Percentiles rank a stretch among this genome's conserved stretches.
Conservation (phyloP, 345 rosid genomes). For the Kandelia obovata region DNA sequence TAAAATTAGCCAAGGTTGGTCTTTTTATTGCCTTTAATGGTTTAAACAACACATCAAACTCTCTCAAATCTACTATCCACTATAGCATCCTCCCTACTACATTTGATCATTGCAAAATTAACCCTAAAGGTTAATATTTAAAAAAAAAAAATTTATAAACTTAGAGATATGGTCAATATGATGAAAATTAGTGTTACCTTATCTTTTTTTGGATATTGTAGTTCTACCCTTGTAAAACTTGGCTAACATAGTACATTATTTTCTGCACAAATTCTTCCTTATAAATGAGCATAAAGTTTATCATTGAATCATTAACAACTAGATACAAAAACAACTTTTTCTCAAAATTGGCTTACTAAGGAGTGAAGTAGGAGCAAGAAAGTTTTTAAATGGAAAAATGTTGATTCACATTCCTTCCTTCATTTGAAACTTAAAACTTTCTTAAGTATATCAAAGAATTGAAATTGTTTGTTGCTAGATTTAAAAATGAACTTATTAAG, state of each 20-base stretch:
- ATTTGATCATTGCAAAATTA: too few species aligned
- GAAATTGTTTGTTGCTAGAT: neutral
- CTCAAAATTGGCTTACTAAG: neutral
- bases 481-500: neutral
- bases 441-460: neutral
- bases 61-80: too few species aligned
- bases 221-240: neutral
- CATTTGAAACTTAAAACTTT: fast-evolving
- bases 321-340: neutral
- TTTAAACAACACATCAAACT: too few species aligned
- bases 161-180: too few species aligned
- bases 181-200: too few species aligned
- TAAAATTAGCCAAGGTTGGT: too few species aligned
- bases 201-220: too few species aligned
- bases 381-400: neutral
- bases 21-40: too few species aligned
- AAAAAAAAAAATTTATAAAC: too few species aligned
- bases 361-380: neutral
- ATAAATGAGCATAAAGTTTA: fast-evolving
- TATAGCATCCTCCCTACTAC: too few species aligned
- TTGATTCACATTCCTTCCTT: neutral
- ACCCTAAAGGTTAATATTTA: too few species aligned
- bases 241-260: neutral
- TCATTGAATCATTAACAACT: fast-evolving
- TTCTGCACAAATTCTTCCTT: neutral